These are phyloP conservation scores for Botrytis tulipae DNA, from an alignment of 2,329 filamentous ascomycete species.

Conservation along the genomic window DNA sequence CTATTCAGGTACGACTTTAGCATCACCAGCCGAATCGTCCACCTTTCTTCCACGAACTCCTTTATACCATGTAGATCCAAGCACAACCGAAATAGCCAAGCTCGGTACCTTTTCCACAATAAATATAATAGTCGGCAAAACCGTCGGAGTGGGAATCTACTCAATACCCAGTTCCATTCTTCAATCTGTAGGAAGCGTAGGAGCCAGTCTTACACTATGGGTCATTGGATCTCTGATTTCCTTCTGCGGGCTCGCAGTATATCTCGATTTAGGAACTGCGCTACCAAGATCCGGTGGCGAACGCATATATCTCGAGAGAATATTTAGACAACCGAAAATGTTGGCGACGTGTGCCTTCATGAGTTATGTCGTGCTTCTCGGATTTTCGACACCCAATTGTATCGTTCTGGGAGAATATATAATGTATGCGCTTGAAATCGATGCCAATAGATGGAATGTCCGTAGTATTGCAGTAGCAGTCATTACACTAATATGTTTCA, in stretches of 20 bases:
- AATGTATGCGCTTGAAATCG: conserved; percentile 45
- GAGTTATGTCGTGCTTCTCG: background rate
- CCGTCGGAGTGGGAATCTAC: conserved; percentile 48
- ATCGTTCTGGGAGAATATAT: conserved; percentile 43
- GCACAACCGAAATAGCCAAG: background rate
- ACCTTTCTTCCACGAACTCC: background rate
- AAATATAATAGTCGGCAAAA: background rate
- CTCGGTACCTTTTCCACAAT: background rate
- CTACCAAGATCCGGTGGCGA: background rate
- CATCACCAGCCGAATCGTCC: background rate
- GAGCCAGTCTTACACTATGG: conserved; percentile 54
- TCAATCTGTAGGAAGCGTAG: conserved; percentile 53
- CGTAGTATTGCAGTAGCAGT: conserved; percentile 48
- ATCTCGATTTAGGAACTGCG: background rate
- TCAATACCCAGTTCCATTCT: conserved; percentile 58
- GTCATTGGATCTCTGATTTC: conserved; percentile 49
- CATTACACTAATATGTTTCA: conserved; percentile 47
- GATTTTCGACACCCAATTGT: background rate
- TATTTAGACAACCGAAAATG: background rate
- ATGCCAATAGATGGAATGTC: conserved; percentile 49
- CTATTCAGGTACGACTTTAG: background rate
- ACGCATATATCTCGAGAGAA: background rate
- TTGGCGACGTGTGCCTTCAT: background rate
- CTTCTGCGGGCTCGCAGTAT: conserved; percentile 43
- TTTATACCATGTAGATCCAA: background rate